Conservation (phyloP, 768 basidiomycete species). For the Neoboletus brunneissimus region DNA sequence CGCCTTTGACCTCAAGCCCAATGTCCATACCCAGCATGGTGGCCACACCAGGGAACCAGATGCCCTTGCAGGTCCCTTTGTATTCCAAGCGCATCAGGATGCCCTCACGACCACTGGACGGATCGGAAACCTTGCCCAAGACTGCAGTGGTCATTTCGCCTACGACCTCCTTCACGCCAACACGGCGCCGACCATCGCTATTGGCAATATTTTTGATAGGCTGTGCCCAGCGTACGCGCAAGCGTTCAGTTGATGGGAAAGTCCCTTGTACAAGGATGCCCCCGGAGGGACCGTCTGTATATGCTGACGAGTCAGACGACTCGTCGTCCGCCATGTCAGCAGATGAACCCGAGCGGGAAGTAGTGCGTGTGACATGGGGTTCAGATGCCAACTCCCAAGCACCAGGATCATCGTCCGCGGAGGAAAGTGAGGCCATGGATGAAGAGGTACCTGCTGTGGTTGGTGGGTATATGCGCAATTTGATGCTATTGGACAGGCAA, state of each 20-base stretch:
- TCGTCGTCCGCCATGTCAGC: slow-evolving; percentile 80
- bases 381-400: slow-evolving; percentile 78
- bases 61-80: slow-evolving; percentile 67
- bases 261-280: slow-evolving; percentile 71
- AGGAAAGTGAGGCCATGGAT: slow-evolving; percentile 76
- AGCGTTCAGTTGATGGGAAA: slow-evolving; percentile 72
- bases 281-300: slow-evolving; percentile 49
- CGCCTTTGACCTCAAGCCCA: slow-evolving; percentile 62
- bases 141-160: slow-evolving; percentile 65
- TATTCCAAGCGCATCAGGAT: slow-evolving; percentile 66
- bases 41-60: slow-evolving; percentile 84
- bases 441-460: slow-evolving; percentile 43
- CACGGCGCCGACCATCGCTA: slow-evolving; percentile 58
- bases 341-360: slow-evolving; percentile 57
- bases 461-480: slow-evolving; percentile 71
- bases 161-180: slow-evolving; percentile 65
- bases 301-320: slow-evolving; percentile 65
- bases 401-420: slow-evolving; percentile 64
- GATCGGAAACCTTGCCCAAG: slow-evolving; percentile 46
- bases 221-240: slow-evolving; percentile 77
- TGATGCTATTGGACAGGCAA: slow-evolving; percentile 74
- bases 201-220: slow-evolving; percentile 48
- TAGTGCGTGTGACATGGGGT: slow-evolving; percentile 63
- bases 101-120: slow-evolving; percentile 45
- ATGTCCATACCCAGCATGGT: slow-evolving; percentile 79